A percentile compares a stretch with the other conserved stretches of the same genome.
These are phyloP conservation scores for Euphorbia pulcherrima DNA, from an alignment of 345 rosid genomes.

Conservation along the genomic window DNA sequence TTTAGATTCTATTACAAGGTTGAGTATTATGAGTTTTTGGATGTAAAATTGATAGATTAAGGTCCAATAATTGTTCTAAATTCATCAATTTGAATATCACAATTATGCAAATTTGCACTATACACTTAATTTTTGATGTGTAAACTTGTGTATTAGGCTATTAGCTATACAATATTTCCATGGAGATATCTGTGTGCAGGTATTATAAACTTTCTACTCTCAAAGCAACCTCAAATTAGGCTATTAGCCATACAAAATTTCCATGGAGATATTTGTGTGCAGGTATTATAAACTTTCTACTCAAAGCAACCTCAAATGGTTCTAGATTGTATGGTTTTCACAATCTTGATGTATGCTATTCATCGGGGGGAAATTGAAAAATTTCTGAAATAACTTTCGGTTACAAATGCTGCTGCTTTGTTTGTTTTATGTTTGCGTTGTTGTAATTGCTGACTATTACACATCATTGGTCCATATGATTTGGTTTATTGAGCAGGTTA, in stretches of 20 bases:
- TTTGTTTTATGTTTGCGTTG: background rate
- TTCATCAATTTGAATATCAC: background rate
- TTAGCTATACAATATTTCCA: background rate
- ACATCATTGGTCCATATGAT: background rate
- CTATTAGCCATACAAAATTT: background rate
- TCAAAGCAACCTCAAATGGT: background rate
- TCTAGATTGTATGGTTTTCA: background rate
- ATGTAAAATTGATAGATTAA: constrained; percentile 1
- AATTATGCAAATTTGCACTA: constrained; percentile 1
- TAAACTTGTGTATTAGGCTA: background rate
- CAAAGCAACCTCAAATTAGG: background rate
- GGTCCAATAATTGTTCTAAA: constrained; percentile 6
- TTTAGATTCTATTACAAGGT: background rate
- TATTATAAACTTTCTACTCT: background rate
- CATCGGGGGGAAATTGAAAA: background rate
- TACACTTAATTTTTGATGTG: background rate
- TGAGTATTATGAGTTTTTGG: background rate
- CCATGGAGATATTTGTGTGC: background rate
- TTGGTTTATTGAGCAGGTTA: background rate
- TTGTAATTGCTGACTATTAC: background rate
- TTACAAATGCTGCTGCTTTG: background rate
- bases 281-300: background rate
- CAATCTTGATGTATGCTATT: background rate
- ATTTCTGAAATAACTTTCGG: background rate
- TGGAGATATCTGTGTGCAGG: background rate